Evolutionary conservation across 192 early-diverging fungal genomes (phyloP).

Genomic region (Paraglomus brasilianum): DNA sequence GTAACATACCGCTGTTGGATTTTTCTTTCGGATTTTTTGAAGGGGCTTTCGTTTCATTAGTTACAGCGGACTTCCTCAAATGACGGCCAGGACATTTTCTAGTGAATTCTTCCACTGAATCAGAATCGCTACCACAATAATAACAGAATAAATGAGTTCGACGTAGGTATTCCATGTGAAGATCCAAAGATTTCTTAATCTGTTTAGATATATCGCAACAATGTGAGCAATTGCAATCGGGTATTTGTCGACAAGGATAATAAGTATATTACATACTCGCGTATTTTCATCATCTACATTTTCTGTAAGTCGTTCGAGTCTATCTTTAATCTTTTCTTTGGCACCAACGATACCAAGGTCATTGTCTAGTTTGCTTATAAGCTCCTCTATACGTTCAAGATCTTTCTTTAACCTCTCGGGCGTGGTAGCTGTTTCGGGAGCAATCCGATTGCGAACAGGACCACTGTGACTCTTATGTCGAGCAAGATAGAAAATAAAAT

Average conservation of each 20-base stretch:
- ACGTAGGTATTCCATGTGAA: constrained; percentile 83
- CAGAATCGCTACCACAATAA: constrained; percentile 86
- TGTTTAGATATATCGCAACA: background rate
- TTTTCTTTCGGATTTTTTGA: constrained; percentile 20
- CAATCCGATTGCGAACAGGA: constrained; percentile 52
- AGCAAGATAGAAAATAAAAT: constrained; percentile 55
- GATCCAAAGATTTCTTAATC: constrained; percentile 58
- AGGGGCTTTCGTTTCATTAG: constrained; percentile 12
- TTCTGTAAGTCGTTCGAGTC: background rate
- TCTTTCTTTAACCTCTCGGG: constrained; percentile 75
- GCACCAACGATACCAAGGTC: constrained; percentile 40
- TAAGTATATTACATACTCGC: too few relatives aligned
- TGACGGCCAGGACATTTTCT: constrained; percentile 72
- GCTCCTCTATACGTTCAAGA: constrained; percentile 56
- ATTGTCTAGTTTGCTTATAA: constrained; percentile 59
- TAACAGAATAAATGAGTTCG: constrained; percentile 94
- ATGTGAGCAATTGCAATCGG: too few relatives aligned
- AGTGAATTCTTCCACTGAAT: constrained; percentile 79
- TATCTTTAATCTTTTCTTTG: constrained; percentile 22
- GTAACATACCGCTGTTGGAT: constrained; percentile 14
- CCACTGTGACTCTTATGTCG: constrained; percentile 46
- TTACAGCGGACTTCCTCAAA: constrained; percentile 38
- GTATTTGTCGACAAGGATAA: too few relatives aligned
- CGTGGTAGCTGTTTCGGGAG: constrained; percentile 70
- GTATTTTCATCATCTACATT: too few relatives aligned